Base-by-base conservation (phyloP, 495 filamentous ascomycete genomes). In the Penicillium goetzii region DNA sequence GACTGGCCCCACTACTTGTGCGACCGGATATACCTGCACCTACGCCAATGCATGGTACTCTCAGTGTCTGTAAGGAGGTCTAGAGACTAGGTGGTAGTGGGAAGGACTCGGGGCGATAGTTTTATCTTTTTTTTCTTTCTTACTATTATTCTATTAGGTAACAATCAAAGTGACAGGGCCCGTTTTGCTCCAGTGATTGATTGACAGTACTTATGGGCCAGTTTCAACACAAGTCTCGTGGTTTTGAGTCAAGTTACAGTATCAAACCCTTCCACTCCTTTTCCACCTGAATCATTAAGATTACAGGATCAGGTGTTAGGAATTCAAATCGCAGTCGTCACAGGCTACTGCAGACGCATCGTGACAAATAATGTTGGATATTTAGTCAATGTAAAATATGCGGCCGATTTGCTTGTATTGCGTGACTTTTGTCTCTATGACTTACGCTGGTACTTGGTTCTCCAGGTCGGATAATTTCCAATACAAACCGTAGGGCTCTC, bases 1-100 rank as follows among this genome's bases (percentile, higher is more conserved):
- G 68, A 76, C 76, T 30, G 84, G 84, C 11, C 70, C 81, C 25
- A 83, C 76, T 0, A 70, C 64, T 14, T 86, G 84, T 65, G 79
- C 73, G 0, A 68, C 50, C 59, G 65, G 72, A 8, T 81, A 78
- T n/a, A 75, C 71, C n/a, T 86, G 84, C 74, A 79, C 75, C 4
- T 70, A 68, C 10, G 60, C 62, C 19, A 86, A 84, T 71, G 65
- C 71, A 14, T 86, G 76, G 63, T 86, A 85, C 62, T 74, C 68
- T 25, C 81, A 86, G 76, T 85, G 80, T 65, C 65, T 84, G 19
- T 74, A 55, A 28, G 34, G 12, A 14, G 12, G 5, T 45, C 3
- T 25, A 23, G 9, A 1, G 3, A n/a, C n/a, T n/a, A n/a, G 30
- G 11, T 30, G 14, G n/a, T 3, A 8, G 21, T 12, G 10, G 10